These are phyloP conservation scores for Achaetomiella virescens DNA, from an alignment of 495 filamentous ascomycete species.

Conservation along the genomic window DNA sequence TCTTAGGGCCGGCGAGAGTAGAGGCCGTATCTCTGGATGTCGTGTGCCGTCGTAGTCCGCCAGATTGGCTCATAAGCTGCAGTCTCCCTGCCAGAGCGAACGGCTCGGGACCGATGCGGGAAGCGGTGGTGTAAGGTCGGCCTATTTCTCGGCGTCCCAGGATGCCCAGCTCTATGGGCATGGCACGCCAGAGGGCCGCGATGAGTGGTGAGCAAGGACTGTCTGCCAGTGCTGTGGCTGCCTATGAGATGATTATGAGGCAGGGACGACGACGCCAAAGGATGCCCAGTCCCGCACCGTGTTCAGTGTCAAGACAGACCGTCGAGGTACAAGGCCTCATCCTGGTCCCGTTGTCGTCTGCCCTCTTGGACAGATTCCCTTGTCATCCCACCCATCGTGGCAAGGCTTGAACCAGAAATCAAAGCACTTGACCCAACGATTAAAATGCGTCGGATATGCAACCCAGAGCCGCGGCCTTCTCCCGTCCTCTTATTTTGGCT, in stretches of 20 bases:
- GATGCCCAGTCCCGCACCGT: constrained; percentile 24
- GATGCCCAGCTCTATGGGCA: background rate
- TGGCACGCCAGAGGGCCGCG: background rate
- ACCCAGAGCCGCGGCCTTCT: no score
- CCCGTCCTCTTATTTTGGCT: no score
- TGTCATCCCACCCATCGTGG: no score
- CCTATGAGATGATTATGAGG: constrained; percentile 32
- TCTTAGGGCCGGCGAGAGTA: background rate
- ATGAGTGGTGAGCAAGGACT: background rate
- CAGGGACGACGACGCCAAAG: constrained; percentile 4
- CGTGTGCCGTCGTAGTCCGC: background rate
- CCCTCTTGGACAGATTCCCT: no score
- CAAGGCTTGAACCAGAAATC: no score
- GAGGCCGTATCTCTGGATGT: background rate
- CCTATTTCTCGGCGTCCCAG: constrained; percentile 7
- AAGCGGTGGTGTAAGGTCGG: background rate
- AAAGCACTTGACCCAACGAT: no score
- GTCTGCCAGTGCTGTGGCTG: constrained; percentile 9
- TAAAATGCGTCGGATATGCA: no score
- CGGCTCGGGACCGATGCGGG: constrained; percentile 14
- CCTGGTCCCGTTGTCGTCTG: background rate
- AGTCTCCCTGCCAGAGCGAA: background rate
- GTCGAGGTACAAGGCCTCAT: background rate
- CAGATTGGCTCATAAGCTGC: background rate
- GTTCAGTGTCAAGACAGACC: constrained; percentile 11